Conservation (phyloP, 257 asterid genomes). For the Perilla frutescens region DNA sequence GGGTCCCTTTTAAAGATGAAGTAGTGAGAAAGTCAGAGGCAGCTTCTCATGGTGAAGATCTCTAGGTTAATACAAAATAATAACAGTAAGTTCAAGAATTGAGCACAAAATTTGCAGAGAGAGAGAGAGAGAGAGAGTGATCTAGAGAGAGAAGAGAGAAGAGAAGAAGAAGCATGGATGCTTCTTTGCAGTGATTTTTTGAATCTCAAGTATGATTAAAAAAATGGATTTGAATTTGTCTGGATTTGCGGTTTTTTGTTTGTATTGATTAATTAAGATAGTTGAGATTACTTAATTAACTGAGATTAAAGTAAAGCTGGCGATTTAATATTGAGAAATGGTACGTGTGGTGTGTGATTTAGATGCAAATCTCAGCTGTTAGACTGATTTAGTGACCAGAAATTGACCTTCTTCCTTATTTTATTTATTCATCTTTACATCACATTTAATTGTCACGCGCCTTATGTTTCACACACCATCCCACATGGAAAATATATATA, state of each 20-base stretch:
- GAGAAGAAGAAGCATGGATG: constrained; percentile 64
- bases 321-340: neutral
- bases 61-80: constrained; percentile 47
- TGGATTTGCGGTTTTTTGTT: constrained; percentile 33
- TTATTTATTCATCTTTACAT: constrained; percentile 18
- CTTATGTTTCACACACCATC: neutral
- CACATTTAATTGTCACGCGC: constrained; percentile 37
- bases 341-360: constrained; percentile 39
- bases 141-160: neutral
- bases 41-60: constrained; percentile 79
- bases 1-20: neutral
- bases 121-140: neutral
- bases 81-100: neutral
- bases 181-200: constrained; percentile 61
- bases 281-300: neutral
- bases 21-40: constrained; percentile 52
- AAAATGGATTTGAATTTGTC: constrained; percentile 41
- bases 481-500: constrained; percentile 13
- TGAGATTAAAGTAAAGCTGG: neutral
- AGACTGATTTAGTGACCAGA: constrained; percentile 57
- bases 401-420: constrained; percentile 53
- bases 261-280: constrained; percentile 9
- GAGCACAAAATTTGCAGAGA: constrained; percentile 16
- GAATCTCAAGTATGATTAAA: constrained; percentile 75
- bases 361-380: constrained; percentile 53